Conservation (phyloP, 805 yeast species). For the Metschnikowia colocasiae region DNA sequence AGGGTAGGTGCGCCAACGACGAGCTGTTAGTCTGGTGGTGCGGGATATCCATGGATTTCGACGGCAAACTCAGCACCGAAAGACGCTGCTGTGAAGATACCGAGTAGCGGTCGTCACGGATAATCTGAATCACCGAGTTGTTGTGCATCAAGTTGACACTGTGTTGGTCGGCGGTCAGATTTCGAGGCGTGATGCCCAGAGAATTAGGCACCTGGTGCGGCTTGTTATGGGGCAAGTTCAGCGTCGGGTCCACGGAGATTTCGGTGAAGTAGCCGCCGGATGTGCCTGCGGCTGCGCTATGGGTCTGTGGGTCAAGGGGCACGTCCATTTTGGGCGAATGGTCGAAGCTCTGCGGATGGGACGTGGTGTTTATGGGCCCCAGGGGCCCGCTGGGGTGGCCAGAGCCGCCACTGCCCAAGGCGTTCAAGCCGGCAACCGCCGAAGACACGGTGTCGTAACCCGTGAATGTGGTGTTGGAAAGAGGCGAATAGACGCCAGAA, state of each 20-base stretch:
- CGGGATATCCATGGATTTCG: constrained; percentile 45
- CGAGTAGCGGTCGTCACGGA: constrained; percentile 37
- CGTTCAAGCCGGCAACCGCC: constrained; percentile 44
- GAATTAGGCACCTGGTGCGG: constrained; percentile 26
- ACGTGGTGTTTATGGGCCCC: constrained; percentile 18
- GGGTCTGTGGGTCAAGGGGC: constrained; percentile 31
- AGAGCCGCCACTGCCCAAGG: constrained; percentile 27
- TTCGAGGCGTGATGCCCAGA: constrained; percentile 17
- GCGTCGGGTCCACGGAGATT: constrained; percentile 42
- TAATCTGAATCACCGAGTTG: constrained; percentile 41
- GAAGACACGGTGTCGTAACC: constrained; percentile 40
- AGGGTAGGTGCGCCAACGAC: constrained; percentile 42
- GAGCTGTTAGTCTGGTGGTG: constrained; percentile 40
- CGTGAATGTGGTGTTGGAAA: constrained; percentile 34
- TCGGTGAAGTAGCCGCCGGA: constrained; percentile 45
- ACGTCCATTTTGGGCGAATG: constrained; percentile 27
- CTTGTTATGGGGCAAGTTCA: constrained; percentile 43
- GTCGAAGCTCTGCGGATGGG: constrained; percentile 22
- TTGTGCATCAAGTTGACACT: constrained; percentile 24
- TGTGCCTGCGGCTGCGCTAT: constrained; percentile 24
- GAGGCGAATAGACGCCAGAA: constrained; percentile 31
- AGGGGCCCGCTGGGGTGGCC: background rate
- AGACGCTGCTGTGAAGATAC: constrained; percentile 32
- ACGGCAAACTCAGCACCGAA: constrained; percentile 41
- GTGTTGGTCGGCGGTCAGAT: constrained; percentile 14